Percentiles rank a stretch among this genome's conserved stretches.
These are phyloP conservation scores for Escovopsis sp. DNA, from an alignment of 2,329 filamentous ascomycete species.

Conservation along the genomic window DNA sequence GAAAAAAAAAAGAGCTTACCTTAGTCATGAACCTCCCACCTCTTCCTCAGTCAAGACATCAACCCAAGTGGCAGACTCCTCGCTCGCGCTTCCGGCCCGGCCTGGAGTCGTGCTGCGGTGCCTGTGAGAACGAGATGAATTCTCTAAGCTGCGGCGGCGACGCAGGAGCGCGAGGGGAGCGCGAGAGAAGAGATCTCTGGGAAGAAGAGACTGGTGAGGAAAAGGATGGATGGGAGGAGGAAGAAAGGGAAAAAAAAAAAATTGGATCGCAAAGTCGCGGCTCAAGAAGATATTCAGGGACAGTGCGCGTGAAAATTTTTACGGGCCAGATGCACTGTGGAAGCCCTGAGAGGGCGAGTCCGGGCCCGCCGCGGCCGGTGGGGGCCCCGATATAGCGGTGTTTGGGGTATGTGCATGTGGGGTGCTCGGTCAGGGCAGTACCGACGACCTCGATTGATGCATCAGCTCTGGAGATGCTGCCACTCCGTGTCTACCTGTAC, in stretches of 20 bases:
- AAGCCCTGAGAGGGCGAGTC: rapidly evolving
- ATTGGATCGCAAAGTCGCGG: slow-evolving; percentile 7
- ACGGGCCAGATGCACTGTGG: slow-evolving; percentile 14
- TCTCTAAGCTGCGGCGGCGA: too few species aligned
- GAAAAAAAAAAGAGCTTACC: background rate
- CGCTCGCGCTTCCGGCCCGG: background rate
- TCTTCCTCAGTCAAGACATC: background rate
- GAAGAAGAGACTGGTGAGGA: background rate
- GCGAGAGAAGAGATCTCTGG: background rate
- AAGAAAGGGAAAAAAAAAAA: background rate
- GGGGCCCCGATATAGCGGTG: too few species aligned
- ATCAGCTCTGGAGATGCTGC: too few species aligned
- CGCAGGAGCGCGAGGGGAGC: background rate
- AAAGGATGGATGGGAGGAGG: background rate
- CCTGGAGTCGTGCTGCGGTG: background rate
- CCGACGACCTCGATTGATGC: slow-evolving; percentile 1
- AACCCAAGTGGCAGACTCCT: background rate
- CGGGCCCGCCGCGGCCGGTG: too few species aligned
- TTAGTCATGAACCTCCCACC: background rate
- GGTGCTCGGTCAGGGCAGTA: slow-evolving; percentile 1
- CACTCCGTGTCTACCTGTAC: too few species aligned
- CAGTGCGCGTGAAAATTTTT: slow-evolving; percentile 20
- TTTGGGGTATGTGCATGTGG: slow-evolving; percentile 13
- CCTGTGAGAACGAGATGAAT: too few species aligned
- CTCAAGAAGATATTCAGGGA: slow-evolving; percentile 17